Conservation (phyloP, 2,329 filamentous ascomycete genomes). For the Dothistroma pini region DNA sequence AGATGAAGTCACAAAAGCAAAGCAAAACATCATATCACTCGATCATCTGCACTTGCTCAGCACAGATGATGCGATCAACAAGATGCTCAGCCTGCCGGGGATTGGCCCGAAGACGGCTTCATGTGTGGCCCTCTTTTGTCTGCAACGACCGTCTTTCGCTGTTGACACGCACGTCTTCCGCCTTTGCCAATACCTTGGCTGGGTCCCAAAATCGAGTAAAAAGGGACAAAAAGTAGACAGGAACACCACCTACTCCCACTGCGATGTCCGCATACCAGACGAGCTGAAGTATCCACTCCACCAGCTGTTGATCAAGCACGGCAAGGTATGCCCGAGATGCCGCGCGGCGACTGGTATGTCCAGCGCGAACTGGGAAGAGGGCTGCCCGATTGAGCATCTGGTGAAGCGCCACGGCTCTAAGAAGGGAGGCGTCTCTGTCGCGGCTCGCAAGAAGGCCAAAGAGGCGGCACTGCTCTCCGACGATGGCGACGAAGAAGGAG, state of each 20-base stretch:
- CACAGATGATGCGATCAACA: slow-evolving; percentile 55
- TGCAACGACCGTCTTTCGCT: slow-evolving; percentile 60
- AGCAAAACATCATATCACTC: slow-evolving; percentile 60
- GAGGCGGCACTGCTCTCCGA: slow-evolving; percentile 73
- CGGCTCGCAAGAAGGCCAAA: slow-evolving; percentile 48
- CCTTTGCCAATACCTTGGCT: slow-evolving; percentile 58
- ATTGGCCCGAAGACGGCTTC: slow-evolving; percentile 65
- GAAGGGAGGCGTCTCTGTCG: slow-evolving; percentile 41
- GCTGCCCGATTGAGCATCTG: slow-evolving; percentile 62
- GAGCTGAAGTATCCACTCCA: slow-evolving; percentile 62
- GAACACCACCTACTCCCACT: slow-evolving; percentile 57
- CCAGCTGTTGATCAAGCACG: slow-evolving; percentile 59
- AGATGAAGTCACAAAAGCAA: slow-evolving; percentile 54
- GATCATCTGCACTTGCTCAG: slow-evolving; percentile 57
- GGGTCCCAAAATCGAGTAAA: slow-evolving; percentile 51
- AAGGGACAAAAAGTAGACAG: slow-evolving; percentile 46
- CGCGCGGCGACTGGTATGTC: slow-evolving; percentile 58
- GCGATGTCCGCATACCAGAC: slow-evolving; percentile 59
- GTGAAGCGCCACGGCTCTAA: slow-evolving; percentile 55
- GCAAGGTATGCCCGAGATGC: slow-evolving; percentile 59
- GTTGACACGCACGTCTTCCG: slow-evolving; percentile 66
- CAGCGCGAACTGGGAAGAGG: slow-evolving; percentile 60
- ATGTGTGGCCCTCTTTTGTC: slow-evolving; percentile 62
- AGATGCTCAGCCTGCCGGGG: slow-evolving; percentile 57
- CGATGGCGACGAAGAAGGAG: slow-evolving; percentile 72